Percentiles rank a stretch among this genome's conserved stretches.
These are phyloP conservation scores for Achaetomiella virescens DNA, from an alignment of 495 filamentous ascomycete genomes.

Conservation along the genomic window DNA sequence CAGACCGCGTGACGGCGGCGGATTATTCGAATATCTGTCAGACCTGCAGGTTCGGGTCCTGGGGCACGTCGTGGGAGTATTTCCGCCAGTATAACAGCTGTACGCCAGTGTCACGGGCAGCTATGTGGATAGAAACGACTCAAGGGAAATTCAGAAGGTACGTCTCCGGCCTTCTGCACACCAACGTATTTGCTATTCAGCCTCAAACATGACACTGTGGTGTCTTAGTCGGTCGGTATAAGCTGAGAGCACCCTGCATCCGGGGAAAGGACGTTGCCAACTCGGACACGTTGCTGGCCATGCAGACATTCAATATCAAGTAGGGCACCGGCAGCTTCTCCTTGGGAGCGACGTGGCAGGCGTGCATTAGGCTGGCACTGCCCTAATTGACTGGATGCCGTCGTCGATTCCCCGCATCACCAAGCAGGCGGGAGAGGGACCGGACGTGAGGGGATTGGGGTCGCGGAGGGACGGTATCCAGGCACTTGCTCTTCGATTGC, in stretches of 20 bases:
- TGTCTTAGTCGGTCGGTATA: slow-evolving; percentile 20
- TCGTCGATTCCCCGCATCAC: too few species aligned
- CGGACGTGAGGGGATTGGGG: too few species aligned
- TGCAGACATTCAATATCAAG: slow-evolving; percentile 24
- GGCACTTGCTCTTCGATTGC: too few species aligned
- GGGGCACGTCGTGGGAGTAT: slow-evolving; percentile 18
- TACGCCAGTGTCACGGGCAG: slow-evolving; percentile 18
- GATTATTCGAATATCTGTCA: slow-evolving; percentile 22
- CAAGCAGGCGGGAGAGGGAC: too few species aligned
- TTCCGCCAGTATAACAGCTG: slow-evolving; percentile 25
- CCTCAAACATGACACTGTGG: slow-evolving; percentile 22
- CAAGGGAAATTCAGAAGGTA: slow-evolving; percentile 33
- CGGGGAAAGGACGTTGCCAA: slow-evolving; percentile 26
- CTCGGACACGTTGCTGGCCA: slow-evolving; percentile 18
- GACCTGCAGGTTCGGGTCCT: slow-evolving; percentile 13
- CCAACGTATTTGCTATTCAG: not conserved
- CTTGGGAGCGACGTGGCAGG: slow-evolving; percentile 19
- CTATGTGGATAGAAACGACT: slow-evolving; percentile 24
- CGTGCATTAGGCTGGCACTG: too few species aligned
- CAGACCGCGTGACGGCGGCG: slow-evolving; percentile 20
- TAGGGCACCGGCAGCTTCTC: slow-evolving; percentile 23
- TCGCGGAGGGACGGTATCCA: too few species aligned
- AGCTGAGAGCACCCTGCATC: slow-evolving; percentile 28
- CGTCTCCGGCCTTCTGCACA: slow-evolving; percentile 16
- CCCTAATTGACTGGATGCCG: too few species aligned